A percentile compares a stretch with the other conserved stretches of the same genome.
phyloP scores from a whole-genome alignment of 108 stramenopile genomes.

The Nitzschia sp. region DNA sequence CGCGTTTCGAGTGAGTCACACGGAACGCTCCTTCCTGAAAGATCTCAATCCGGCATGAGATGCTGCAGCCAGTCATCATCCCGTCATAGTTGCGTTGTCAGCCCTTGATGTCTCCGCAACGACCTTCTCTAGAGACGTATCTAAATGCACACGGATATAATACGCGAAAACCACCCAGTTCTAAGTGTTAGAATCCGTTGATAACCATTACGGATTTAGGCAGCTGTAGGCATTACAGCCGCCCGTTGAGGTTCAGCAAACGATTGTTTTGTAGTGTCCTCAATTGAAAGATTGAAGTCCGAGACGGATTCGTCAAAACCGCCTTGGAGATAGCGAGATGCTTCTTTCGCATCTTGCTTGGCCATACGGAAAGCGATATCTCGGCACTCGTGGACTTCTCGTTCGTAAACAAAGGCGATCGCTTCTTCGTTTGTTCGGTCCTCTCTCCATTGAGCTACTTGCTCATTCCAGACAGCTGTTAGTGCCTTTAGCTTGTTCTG shows the following conservation, averaged over 20 bases:
- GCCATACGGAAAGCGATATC: background rate
- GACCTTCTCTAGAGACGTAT: no score
- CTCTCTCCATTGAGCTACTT: slow-evolving; percentile 25
- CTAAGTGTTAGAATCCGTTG: no score
- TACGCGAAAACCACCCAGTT: no score
- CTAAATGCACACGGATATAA: no score
- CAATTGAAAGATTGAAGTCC: slow-evolving; percentile 3
- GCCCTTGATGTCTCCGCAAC: no score
- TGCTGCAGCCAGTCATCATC: no score
- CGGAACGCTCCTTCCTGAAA: no score
- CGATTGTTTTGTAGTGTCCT: background rate
- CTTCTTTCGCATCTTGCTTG: slow-evolving; percentile 18
- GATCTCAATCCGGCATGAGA: no score
- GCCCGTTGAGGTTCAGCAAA: slow-evolving; percentile 5
- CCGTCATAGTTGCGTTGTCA: no score
- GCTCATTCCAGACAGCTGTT: slow-evolving; percentile 31
- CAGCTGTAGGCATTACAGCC: slow-evolving; percentile 6
- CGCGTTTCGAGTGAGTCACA: no score
- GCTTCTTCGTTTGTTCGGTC: slow-evolving; percentile 22
- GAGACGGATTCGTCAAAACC: background rate
- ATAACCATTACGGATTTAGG: no score
- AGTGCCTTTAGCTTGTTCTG: slow-evolving; percentile 26
- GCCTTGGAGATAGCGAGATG: background rate
- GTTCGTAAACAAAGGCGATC: slow-evolving; percentile 13
- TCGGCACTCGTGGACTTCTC: slow-evolving; percentile 4